A percentile compares a stretch with the other conserved stretches of the same genome.
Evolutionary conservation across 257 asterid species (phyloP).

Genomic region (Rhazya stricta): DNA sequence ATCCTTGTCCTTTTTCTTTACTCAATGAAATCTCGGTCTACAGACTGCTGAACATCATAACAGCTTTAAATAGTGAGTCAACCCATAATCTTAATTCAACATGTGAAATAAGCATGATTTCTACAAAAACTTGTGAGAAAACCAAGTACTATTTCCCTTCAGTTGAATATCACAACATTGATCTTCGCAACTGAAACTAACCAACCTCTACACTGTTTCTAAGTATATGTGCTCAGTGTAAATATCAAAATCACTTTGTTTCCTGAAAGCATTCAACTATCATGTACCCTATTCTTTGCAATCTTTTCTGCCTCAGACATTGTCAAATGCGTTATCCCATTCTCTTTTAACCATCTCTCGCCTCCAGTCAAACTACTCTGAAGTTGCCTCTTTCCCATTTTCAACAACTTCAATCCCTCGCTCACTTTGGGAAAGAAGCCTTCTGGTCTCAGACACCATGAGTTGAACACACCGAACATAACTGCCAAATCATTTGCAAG

Average conservation of each 20-base stretch:
- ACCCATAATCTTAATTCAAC: neutral
- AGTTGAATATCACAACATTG: neutral
- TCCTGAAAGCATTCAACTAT: neutral
- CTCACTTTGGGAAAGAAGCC: constrained; percentile 81
- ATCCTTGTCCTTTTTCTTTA: neutral
- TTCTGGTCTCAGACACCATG: constrained; percentile 88
- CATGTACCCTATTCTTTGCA: constrained; percentile 55
- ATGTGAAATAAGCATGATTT: neutral
- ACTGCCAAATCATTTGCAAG: constrained; percentile 60
- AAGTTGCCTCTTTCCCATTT: constrained; percentile 42
- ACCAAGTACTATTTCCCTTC: neutral
- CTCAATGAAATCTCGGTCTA: neutral
- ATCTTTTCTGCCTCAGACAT: constrained; percentile 58
- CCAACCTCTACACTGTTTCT: neutral
- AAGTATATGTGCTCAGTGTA: neutral
- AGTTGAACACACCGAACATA: constrained; percentile 59
- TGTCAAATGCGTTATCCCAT: constrained; percentile 61
- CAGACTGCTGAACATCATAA: neutral
- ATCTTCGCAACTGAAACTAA: neutral
- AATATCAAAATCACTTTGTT: neutral
- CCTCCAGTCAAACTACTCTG: constrained; percentile 50
- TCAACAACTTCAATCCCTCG: constrained; percentile 73
- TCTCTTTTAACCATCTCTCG: constrained; percentile 70
- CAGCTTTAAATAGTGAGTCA: neutral
- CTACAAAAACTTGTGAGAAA: neutral